These are phyloP conservation scores for Coniochaeta sp. DNA, from an alignment of 2,329 filamentous ascomycete genomes.

Conservation along the genomic window DNA sequence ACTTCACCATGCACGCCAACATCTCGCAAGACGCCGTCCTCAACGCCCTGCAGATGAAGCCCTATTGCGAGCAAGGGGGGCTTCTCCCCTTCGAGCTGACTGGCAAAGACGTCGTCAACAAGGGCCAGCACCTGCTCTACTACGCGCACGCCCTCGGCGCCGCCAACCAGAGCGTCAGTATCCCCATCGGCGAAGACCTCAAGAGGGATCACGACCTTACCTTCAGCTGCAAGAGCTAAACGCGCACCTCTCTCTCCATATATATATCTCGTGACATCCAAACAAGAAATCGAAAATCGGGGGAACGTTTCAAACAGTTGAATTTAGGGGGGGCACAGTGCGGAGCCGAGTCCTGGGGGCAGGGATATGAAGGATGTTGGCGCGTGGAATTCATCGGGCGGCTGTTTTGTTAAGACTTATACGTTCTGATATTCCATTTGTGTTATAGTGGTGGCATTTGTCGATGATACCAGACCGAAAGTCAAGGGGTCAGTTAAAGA, in stretches of 20 bases:
- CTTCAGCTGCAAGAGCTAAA: constrained; percentile 12
- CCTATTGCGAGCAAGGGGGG: constrained; percentile 44
- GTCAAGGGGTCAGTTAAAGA: neutral
- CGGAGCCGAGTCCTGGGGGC: neutral
- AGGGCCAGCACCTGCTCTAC: constrained; percentile 46
- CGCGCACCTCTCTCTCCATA: no score
- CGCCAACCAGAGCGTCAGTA: constrained; percentile 41
- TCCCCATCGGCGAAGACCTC: constrained; percentile 42
- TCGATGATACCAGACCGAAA: constrained; percentile 1
- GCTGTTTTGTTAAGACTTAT: neutral
- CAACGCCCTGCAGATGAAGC: constrained; percentile 27
- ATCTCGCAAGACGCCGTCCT: constrained; percentile 45
- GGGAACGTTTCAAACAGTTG: neutral
- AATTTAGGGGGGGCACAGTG: neutral
- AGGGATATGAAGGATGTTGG: neutral
- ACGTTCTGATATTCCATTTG: neutral
- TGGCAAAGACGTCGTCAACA: constrained; percentile 43
- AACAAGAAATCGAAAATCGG: no score
- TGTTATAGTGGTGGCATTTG: neutral
- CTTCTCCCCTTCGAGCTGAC: constrained; percentile 47
- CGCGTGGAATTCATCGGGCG: neutral
- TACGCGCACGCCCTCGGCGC: constrained; percentile 46
- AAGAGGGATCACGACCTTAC: constrained; percentile 19
- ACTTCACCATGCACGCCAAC: constrained; percentile 48
- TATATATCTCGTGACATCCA: no score